These are phyloP conservation scores for Phellopilus nigrolimitatus DNA, from an alignment of 1,284 basidiomycete species.

Conservation along the genomic window DNA sequence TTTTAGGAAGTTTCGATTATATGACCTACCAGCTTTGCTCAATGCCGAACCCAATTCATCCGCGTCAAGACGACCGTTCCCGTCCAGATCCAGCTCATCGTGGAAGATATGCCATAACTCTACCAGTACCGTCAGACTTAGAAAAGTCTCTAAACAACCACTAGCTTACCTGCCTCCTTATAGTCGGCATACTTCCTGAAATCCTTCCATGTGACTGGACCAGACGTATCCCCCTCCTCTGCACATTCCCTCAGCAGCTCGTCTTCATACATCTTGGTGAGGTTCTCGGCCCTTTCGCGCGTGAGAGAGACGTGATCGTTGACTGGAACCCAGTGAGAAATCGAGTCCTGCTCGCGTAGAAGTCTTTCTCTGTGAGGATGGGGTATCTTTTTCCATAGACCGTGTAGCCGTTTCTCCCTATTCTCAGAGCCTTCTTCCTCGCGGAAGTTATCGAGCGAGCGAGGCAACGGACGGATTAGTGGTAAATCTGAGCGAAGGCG, in stretches of 20 bases:
- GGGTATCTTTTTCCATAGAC: conserved; percentile 58
- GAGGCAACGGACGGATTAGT: conserved; percentile 36
- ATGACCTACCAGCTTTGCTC: conserved; percentile 62
- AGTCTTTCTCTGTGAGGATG: conserved; percentile 23
- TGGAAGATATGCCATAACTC: conserved; percentile 90
- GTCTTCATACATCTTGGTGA: conserved; percentile 71
- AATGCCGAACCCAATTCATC: conserved; percentile 69
- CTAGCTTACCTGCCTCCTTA: conserved; percentile 66
- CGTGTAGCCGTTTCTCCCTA: conserved; percentile 53
- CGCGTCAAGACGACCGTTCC: conserved; percentile 76
- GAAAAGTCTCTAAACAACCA: conserved; percentile 10
- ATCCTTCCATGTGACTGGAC: conserved; percentile 67
- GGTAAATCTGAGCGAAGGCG: conserved; percentile 50
- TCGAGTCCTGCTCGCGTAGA: conserved; percentile 26
- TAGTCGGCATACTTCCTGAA: conserved; percentile 74
- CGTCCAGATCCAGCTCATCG: conserved; percentile 80
- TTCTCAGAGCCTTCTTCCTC: conserved; percentile 54
- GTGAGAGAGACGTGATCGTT: conserved; percentile 42
- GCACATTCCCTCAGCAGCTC: conserved; percentile 69
- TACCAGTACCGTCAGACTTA: conserved; percentile 29
- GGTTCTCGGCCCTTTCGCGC: conserved; percentile 61
- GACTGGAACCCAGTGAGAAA: conserved; percentile 26
- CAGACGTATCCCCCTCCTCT: conserved; percentile 36
- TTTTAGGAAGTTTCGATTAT: conserved; percentile 8
- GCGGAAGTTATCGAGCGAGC: conserved; percentile 58